Base-by-base conservation (phyloP, 2,329 filamentous ascomycete genomes). In the Cladosporium sp. region DNA sequence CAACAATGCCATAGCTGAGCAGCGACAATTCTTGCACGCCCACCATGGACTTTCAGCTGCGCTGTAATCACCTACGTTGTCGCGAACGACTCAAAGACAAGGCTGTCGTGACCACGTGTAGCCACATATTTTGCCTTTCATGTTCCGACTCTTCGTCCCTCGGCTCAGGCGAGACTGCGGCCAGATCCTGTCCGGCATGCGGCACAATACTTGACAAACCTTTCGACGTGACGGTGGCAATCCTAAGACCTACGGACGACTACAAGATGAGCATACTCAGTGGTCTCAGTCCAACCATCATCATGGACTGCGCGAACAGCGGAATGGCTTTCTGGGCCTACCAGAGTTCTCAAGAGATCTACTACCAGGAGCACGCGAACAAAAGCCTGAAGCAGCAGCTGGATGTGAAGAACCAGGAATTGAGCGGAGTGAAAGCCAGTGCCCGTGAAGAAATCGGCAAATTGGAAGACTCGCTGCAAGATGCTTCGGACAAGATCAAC, bases 31-130 rank as follows among this genome's bases (percentile, higher is more conserved):
- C 38, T 5, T 12, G 25, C 15, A 39, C 39, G 25, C 39, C 19
- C 38, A 28, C 12, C 28, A 94, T 95, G 89, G 90, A 96, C 59
- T 84, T 87, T 60, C 76, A 80, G 20, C 77, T 96, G 22, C 83
- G 84, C 37, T 97, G 93, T 78, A 97, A 97, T 71, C 83, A 85
- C 28, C 79, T 92, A 37, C 88, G 86, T 61, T 97, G 93, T 69
- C 84, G 90, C 49, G 78, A 77, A 40, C 83, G 87, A 64, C 80
- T 96, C 36, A 80, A 78, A 36, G 85, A 89, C 40, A 81, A 82
- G 62, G 92, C 91, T 11, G 81, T 96, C 1, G 90, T 96, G 36
- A 96, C 92, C 4, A 94, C 89, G 14, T 97, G 92, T 84, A 91
- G 92, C 62, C 93, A 97, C 73, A 87, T 95, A 42, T 95, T 96